A percentile compares a stretch with the other conserved stretches of the same genome.
Conservation (phyloP, 306 rosid genomes). For the Myrica gale region DNA sequence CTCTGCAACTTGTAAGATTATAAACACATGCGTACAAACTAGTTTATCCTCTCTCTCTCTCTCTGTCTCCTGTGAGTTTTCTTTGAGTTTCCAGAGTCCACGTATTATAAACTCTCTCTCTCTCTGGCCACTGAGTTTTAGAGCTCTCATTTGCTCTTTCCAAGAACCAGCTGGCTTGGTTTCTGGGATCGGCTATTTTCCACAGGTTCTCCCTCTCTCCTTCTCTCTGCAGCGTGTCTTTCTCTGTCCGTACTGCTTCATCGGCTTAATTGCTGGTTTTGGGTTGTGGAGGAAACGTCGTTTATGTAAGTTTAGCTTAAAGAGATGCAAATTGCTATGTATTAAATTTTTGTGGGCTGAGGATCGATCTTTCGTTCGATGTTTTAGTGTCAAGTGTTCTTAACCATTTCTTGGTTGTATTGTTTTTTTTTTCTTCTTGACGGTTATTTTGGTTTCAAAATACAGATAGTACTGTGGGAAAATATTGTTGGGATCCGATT, state of each 20-base stretch:
- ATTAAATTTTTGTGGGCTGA: neutral
- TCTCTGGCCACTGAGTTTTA: constrained; percentile 1
- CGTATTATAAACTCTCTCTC: constrained; percentile 10
- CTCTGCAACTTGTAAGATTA: constrained; percentile 35
- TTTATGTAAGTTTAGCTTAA: too few relatives aligned
- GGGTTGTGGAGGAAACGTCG: neutral
- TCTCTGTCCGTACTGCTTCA: constrained; percentile 32
- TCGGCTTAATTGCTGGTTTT: constrained; percentile 12
- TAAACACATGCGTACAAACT: constrained; percentile 50
- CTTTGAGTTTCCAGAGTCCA: too few relatives aligned
- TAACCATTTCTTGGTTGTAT: neutral
- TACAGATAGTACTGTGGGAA: neutral
- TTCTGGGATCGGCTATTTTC: constrained; percentile 33
- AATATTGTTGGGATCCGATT: neutral
- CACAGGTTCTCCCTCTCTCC: constrained; percentile 31
- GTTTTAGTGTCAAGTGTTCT: constrained; percentile 8
- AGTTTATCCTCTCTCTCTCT: constrained; percentile 36
- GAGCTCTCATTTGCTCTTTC: constrained; percentile 27
- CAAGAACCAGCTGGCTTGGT: constrained; percentile 35
- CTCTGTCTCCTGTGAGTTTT: constrained; percentile 5
- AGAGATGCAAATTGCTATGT: neutral
- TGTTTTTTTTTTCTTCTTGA: neutral
- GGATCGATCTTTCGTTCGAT: neutral
- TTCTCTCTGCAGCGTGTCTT: constrained; percentile 12
- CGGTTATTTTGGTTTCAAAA: too few relatives aligned